Conservation (phyloP, 1,139 yeast genomes). For the Blastobotrys elegans region DNA sequence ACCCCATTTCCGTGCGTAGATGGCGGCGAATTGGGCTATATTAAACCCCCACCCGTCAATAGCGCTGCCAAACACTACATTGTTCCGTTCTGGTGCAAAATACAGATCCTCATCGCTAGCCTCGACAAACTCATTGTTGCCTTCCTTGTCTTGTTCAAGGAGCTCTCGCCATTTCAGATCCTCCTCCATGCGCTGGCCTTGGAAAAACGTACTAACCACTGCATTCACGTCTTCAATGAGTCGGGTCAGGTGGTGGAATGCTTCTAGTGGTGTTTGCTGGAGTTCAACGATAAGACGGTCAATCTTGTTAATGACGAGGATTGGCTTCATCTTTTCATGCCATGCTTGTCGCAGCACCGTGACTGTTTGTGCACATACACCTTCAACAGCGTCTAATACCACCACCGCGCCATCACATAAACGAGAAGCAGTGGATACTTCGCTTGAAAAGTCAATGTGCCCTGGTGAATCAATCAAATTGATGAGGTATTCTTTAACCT, state of each 20-base stretch:
- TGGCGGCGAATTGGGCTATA: slow-evolving; percentile 78
- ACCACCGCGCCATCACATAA: slow-evolving; percentile 96
- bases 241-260: slow-evolving; percentile 71
- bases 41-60: slow-evolving; percentile 98
- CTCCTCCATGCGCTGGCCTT: slow-evolving; percentile 91
- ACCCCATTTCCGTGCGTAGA: slow-evolving; percentile 81
- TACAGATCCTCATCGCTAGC: slow-evolving; percentile 79
- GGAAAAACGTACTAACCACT: slow-evolving; percentile 86
- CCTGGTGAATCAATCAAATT: slow-evolving; percentile 98
- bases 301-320: slow-evolving; percentile 87
- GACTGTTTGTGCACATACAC: slow-evolving; percentile 95
- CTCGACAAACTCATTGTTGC: slow-evolving; percentile 55
- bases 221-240: slow-evolving; percentile 92
- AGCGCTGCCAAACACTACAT: slow-evolving; percentile 92
- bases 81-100: slow-evolving; percentile 83
- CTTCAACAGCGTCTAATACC: slow-evolving; percentile 94
- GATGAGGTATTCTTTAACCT: slow-evolving; percentile 71
- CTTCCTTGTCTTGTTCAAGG: slow-evolving; percentile 33
- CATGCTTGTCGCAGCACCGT: slow-evolving; percentile 94
- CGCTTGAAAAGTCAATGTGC: slow-evolving; percentile 94
- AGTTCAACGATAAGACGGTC: slow-evolving; percentile 83
- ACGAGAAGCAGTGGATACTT: slow-evolving; percentile 92
- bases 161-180: slow-evolving; percentile 79
- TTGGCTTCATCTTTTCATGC: slow-evolving; percentile 85
- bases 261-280: slow-evolving; percentile 77